These are phyloP conservation scores for Leccinum disarticulatum DNA, from an alignment of 768 basidiomycete species.

Conservation along the genomic window DNA sequence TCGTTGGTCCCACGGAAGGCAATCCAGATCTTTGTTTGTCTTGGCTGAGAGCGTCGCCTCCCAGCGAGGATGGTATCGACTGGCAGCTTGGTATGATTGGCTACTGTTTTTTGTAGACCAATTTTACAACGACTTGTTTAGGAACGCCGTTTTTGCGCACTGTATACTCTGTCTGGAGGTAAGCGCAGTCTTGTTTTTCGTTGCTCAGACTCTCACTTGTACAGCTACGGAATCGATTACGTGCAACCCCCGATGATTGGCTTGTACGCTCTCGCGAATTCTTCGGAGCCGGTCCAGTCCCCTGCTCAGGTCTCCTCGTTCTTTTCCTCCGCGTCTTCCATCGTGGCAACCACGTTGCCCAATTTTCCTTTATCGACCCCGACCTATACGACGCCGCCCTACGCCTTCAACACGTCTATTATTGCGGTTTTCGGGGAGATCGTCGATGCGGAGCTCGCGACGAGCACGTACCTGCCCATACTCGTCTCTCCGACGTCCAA, in stretches of 20 bases:
- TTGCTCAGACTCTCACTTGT: slow-evolving; percentile 4
- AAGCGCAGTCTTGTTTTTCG: slow-evolving; percentile 2
- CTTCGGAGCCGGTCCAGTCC: slow-evolving; percentile 42
- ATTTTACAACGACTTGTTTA: slow-evolving; percentile 21
- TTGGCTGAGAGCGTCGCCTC: slow-evolving; percentile 70
- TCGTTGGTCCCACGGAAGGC: slow-evolving; percentile 67
- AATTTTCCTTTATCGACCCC: slow-evolving; percentile 71
- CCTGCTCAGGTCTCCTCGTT: slow-evolving; percentile 46
- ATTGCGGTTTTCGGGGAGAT: slow-evolving; percentile 53
- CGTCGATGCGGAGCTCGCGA: slow-evolving; percentile 61
- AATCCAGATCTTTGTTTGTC: slow-evolving; percentile 68
- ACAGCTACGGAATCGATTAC: slow-evolving; percentile 69
- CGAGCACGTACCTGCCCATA: slow-evolving; percentile 67
- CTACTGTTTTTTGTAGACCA: background rate
- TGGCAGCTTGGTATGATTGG: slow-evolving; percentile 71
- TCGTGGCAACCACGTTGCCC: slow-evolving; percentile 66
- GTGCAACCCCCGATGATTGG: slow-evolving; percentile 79
- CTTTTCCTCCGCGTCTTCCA: slow-evolving; percentile 62
- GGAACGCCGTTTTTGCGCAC: slow-evolving; percentile 69
- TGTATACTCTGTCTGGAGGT: slow-evolving; percentile 82
- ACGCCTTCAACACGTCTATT: slow-evolving; percentile 69
- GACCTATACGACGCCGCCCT: slow-evolving; percentile 58
- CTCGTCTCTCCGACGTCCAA: slow-evolving; percentile 44
- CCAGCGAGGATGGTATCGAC: slow-evolving; percentile 72
- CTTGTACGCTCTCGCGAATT: slow-evolving; percentile 60